Base-by-base conservation (phyloP, 2,329 filamentous ascomycete species). In the Cladophialophora exuberans region DNA sequence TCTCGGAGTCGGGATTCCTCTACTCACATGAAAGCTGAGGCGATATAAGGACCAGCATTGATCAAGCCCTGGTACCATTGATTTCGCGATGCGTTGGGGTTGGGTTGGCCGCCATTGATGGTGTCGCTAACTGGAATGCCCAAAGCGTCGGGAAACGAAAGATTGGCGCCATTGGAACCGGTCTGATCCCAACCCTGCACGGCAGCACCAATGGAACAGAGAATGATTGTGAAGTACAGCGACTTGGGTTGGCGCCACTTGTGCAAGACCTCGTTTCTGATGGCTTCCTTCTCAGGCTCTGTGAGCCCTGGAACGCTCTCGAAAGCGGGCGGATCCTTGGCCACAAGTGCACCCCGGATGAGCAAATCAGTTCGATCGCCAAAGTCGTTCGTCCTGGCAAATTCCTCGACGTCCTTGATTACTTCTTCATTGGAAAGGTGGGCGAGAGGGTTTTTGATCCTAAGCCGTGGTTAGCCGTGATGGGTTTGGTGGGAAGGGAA, bases 11-110 rank as follows among this genome's bases (percentile, higher is more conserved):
- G 80, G 23, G 81, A 20, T 4, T 67, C 44, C 25, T 4, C 9
- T n/a, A 61, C 73, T 66, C 64, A 79, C 78, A 80, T 73, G 58
- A 76, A 73, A 17, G 69, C 69, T 45, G 73, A 74, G 5, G 78
- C 76, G 47, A 82, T 72, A 51, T 83, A 79, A 1, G 77, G 76
- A 7, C 71, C 79, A 4, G 70, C 65, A 55, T 88, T 88, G 61
- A 88, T 73, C 6, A 87, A 71, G 28, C 86, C 86, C 15, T 87
- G 74, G 39, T 86, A 73, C 73, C 79, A 82, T 15, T 73, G 73
- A 61, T 83, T 79, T 28, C 69, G 72, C 15, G 69, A 66, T 43
- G 72, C 69, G n/a, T 67, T 60, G 13, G 69, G 69, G 38, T 67
- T 68, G 18, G 65, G 59, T 18, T 59, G 56, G n/a, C 61, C 53